A percentile compares a stretch with the other conserved stretches of the same genome.
phyloP scores from a whole-genome alignment of 1,284 basidiomycete genomes.

The Ganoderma lingzhi region DNA sequence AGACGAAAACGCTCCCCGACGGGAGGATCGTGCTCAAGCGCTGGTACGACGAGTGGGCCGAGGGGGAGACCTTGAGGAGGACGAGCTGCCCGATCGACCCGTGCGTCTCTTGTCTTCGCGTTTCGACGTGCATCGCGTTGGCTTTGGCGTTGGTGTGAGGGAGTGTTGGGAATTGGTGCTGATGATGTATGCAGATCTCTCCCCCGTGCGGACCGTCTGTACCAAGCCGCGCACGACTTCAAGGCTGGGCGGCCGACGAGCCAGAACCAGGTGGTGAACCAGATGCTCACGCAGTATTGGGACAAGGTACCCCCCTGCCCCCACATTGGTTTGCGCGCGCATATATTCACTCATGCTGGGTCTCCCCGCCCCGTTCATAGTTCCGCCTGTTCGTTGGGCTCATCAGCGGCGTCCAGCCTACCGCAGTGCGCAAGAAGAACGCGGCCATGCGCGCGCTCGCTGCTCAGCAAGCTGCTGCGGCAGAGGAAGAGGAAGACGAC shows the following conservation, averaged over 20 bases:
- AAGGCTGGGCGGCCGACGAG: conserved; percentile 57
- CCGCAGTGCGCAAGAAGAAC: conserved; percentile 39
- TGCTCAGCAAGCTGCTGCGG: conserved; percentile 16
- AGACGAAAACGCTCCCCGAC: conserved; percentile 25
- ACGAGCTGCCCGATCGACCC: conserved; percentile 45
- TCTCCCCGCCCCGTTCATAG: conserved; percentile 32
- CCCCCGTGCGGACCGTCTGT: conserved; percentile 59
- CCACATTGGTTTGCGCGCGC: background rate
- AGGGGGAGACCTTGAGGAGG: conserved; percentile 53
- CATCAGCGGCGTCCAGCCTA: conserved; percentile 44
- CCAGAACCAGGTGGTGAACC: conserved; percentile 47
- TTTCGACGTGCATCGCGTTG: background rate
- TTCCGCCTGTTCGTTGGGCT: conserved; percentile 66
- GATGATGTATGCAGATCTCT: conserved; percentile 43
- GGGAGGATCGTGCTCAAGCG: conserved; percentile 41
- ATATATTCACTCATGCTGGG: background rate
- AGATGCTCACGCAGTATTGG: conserved; percentile 62
- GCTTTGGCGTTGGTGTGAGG: background rate
- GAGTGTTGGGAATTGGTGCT: background rate
- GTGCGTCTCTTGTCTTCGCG: conserved; percentile 49
- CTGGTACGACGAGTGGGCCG: conserved; percentile 77
- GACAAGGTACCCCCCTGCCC: conserved; percentile 56
- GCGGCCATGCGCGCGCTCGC: conserved; percentile 24
- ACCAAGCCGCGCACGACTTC: conserved; percentile 65
- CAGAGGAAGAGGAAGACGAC: conserved; percentile 31